Conservation (phyloP, 192 early-diverging fungal species). For the Coemansia sp. region DNA sequence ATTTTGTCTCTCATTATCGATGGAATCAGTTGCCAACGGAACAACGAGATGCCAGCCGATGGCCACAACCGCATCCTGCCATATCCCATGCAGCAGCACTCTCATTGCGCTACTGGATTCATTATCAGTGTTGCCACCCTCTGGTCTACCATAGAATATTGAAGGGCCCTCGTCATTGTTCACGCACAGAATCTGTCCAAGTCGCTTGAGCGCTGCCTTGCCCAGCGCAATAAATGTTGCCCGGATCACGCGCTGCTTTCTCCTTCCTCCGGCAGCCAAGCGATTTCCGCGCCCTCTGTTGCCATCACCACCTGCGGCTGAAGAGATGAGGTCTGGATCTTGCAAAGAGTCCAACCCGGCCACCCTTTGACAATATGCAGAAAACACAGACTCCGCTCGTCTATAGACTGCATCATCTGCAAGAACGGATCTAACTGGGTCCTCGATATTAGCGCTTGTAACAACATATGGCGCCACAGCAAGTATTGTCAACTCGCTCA, state of each 20-base stretch:
- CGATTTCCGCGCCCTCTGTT: background rate
- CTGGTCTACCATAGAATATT: background rate
- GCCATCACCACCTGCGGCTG: background rate
- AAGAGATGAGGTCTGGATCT: background rate
- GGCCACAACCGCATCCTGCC: slow-evolving; percentile 35
- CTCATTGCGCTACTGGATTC: slow-evolving; percentile 1
- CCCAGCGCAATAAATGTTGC: slow-evolving; percentile 32
- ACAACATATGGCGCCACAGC: slow-evolving; percentile 32
- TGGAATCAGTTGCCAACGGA: background rate
- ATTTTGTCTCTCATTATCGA: background rate
- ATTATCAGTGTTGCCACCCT: background rate
- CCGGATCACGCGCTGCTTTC: slow-evolving; percentile 6
- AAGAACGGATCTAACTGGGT: slow-evolving; percentile 4
- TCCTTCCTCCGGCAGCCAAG: background rate
- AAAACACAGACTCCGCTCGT: slow-evolving; percentile 12
- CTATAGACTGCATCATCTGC: background rate
- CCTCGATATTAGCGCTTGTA: background rate
- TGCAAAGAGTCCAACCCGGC: background rate
- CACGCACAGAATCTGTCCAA: slow-evolving; percentile 13
- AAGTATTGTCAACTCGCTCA: slow-evolving; percentile 35
- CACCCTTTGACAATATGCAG: slow-evolving; percentile 1
- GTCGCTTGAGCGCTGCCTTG: slow-evolving; percentile 18
- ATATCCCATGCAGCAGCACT: slow-evolving; percentile 26
- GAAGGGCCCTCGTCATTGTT: background rate
- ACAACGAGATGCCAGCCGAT: slow-evolving; percentile 43